Base-by-base conservation (phyloP, 1,139 yeast species). In the Saccharomycopsis hybrid region DNA sequence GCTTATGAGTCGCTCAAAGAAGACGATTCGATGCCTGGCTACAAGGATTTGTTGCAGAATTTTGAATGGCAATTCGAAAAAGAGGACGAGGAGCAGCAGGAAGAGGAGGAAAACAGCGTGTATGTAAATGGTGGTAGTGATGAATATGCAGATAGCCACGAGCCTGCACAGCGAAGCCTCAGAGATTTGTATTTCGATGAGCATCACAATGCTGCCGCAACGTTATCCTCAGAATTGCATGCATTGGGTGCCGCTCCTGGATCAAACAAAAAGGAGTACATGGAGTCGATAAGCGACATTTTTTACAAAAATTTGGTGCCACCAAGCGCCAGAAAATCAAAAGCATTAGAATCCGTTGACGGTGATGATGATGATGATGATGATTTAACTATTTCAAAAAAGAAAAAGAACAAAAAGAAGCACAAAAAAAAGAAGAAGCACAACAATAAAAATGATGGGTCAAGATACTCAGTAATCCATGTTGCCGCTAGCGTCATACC, bases 401-500 rank as follows among this genome's bases (percentile, higher is more conserved):
- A 18, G 44, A 54, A 54, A 13, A 53, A 48, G 44, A 48, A 49
- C 33, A 59, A 59, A 32, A 54, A 55, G 30, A 55, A 56, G 48
- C 54, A 52, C 37, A 64, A 62, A 2, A 62, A 76, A 49, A 76
- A 75, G 60, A 72, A 76, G 2, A 62, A 66, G 44, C 62, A 59
- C 49, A 72, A 74, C 50, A 44, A 51, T 4, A 46, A 54, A n/a
- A 44, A 54, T 62, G 75, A 27, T 82, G 86, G 47, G 11, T 37
- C 54, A 57, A 68, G 90, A 45, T 86, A 85, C 60, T 72, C 87
- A 1, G 70, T 87, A 50, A 82, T 84, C 0, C 85, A 81, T 60
- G 80, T 87, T 25, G 73, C 81, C 2, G 81, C 90, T 0, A 82
- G 90, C 54, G 78, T 87, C n/a, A 78, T 87, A 4, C 95, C 96